A percentile compares a stretch with the other conserved stretches of the same genome.
These are phyloP conservation scores for Rheum nobile DNA, from an alignment of 148 eudicot genomes.

Conservation along the genomic window DNA sequence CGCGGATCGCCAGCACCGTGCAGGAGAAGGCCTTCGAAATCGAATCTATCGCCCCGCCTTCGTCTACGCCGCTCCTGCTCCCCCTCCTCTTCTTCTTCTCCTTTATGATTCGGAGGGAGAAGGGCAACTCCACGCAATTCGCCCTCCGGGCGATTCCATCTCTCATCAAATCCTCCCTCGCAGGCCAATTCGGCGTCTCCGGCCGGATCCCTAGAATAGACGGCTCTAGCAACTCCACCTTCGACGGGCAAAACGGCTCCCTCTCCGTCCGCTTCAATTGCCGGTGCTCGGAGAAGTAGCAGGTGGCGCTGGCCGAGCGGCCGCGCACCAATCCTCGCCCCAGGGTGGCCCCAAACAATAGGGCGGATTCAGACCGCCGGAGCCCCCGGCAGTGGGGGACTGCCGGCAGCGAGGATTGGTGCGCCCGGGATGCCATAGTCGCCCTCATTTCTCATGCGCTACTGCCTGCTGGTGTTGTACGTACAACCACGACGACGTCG, in stretches of 20 bases:
- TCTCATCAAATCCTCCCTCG: slow-evolving; percentile 34
- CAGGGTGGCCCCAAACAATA: neutral
- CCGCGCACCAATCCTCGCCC: no score
- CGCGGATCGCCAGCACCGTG: slow-evolving; percentile 28
- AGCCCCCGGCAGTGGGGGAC: neutral
- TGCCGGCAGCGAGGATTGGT: neutral
- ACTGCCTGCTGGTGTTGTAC: no score
- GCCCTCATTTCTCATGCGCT: neutral
- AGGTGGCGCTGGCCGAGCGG: neutral
- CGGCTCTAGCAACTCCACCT: slow-evolving; percentile 40
- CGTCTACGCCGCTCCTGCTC: slow-evolving; percentile 10
- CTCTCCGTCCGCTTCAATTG: neutral
- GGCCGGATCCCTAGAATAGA: slow-evolving; percentile 40
- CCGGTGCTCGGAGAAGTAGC: neutral
- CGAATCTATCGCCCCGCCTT: slow-evolving; percentile 7
- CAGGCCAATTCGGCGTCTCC: slow-evolving; percentile 59
- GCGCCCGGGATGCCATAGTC: neutral
- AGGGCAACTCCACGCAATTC: slow-evolving; percentile 44
- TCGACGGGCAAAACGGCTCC: slow-evolving; percentile 18
- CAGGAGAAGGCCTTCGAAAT: slow-evolving; percentile 24
- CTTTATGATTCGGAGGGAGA: slow-evolving; percentile 54
- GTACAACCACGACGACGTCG: neutral
- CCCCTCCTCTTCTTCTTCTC: slow-evolving; percentile 26
- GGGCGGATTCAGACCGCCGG: neutral
- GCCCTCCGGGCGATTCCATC: slow-evolving; percentile 41